A percentile compares a stretch with the other conserved stretches of the same genome.
Conservation (phyloP, 169 alveolate genomes). For the Perkinsus marinus region DNA sequence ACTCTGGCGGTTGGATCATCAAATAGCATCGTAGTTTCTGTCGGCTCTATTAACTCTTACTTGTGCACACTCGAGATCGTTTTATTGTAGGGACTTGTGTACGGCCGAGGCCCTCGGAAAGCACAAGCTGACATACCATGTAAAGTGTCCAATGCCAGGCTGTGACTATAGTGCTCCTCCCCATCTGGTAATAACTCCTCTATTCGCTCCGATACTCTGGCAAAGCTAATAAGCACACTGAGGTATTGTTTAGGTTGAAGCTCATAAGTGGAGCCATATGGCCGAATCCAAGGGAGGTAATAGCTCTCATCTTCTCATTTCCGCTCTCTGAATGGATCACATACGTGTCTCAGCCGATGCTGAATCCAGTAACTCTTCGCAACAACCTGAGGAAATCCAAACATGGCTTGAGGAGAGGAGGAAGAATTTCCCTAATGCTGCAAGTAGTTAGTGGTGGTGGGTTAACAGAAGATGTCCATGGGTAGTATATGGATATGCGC, state of each 20-base stretch:
- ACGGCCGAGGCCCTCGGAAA: background rate
- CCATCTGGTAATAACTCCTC: background rate
- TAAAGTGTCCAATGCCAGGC: background rate
- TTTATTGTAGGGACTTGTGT: background rate
- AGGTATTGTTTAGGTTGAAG: background rate
- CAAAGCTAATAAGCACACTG: background rate
- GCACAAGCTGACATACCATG: background rate
- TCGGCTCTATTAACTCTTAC: background rate
- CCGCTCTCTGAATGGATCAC: too few relatives aligned
- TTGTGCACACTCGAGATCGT: background rate
- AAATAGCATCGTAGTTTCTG: too few relatives aligned
- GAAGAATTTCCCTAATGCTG: background rate
- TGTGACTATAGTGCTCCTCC: background rate
- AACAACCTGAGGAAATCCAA: background rate
- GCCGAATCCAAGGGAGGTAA: background rate
- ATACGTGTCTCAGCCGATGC: too few relatives aligned
- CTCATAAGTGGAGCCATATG: background rate
- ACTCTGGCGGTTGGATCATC: background rate
- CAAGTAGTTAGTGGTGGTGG: too few relatives aligned
- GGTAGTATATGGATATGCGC: too few relatives aligned
- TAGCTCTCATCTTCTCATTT: background rate
- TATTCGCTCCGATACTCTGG: background rate
- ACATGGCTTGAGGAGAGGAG: background rate
- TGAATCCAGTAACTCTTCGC: background rate
- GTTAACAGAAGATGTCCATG: too few relatives aligned